Evolutionary conservation across 1,139 yeast genomes (phyloP), one percentile per base, ranked within the genome.

Genomic region (Keqinozyma sinolaborantium): DNA sequence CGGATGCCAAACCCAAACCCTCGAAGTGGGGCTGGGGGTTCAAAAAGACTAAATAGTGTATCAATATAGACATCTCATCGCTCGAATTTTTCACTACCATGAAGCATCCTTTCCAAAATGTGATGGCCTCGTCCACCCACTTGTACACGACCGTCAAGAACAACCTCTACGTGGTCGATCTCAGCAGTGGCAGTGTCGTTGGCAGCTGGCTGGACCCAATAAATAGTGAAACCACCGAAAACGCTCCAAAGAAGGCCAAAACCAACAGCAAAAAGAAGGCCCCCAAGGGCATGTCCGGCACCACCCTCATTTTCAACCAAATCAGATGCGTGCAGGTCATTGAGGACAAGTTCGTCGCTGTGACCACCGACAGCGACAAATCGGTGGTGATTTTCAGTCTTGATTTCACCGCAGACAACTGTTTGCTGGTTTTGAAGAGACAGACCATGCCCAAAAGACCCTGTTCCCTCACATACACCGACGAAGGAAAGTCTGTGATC

Each of bases 391-490:
- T 86, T 7, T 79, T 85, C 40, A 49, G 59, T 26, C 44, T 80
- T 15, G 64, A 71, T 37, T 53, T 45, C 24, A 12, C 41, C 4
- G 25, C 37, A 12, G 37, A 39, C 14, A 63, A 69, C 36, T 64
- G 74, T 30, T 62, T 84, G 30, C 52, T 50, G n/a, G 53, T 80
- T 21, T 48, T 73, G 28, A 83, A 84, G 48, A 77, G 94, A 51
- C 90, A 87, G 50, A 70, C 76, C 5, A 80, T 87, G 50, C 87
- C 96, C 16, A 92, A 92, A 58, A 78, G 97, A 54, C 97, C 97
- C 8, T 82, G 88, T 43, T 81, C 95, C 1, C 66, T 87, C 11
- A 70, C 86, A n/a, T 59, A 80, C 3, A 70, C 82, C 6, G 56
- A 60, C 14, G 77, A 73, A 39, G 77, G 70, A 34, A 45, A 53